These are phyloP conservation scores for Thermochaetoides thermophila DNA, from an alignment of 495 filamentous ascomycete species.

Conservation along the genomic window DNA sequence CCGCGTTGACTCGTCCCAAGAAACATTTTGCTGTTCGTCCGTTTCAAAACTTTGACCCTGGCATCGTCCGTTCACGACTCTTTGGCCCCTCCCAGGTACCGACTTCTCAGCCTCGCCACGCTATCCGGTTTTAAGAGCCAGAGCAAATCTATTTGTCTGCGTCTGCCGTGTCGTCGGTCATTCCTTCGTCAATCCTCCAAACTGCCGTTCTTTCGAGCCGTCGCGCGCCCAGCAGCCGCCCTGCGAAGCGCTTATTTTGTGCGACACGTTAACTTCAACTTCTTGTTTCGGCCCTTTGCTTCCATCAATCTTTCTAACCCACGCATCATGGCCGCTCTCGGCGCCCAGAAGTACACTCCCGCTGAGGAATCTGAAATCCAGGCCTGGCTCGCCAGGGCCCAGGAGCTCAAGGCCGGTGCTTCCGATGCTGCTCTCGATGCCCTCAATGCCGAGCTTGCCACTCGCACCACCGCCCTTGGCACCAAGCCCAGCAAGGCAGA, in stretches of 20 bases:
- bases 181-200: slow-evolving; percentile 19
- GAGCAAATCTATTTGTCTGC: too few species aligned
- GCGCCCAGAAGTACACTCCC: slow-evolving; percentile 50
- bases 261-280: slow-evolving; percentile 10
- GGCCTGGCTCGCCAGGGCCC: slow-evolving; percentile 68
- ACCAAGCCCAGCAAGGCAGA: slow-evolving; percentile 86
- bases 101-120: too few species aligned
- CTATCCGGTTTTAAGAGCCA: too few species aligned
- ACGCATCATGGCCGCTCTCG: slow-evolving; percentile 46
- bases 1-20: too few species aligned
- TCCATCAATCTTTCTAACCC: slow-evolving; percentile 10
- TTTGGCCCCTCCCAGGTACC: too few species aligned
- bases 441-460: slow-evolving; percentile 75
- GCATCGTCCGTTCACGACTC: not conserved
- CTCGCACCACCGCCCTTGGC: slow-evolving; percentile 78
- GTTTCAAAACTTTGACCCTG: too few species aligned
- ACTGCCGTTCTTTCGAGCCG: slow-evolving; percentile 31
- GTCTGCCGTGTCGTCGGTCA: not conserved
- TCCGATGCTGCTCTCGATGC: slow-evolving; percentile 55
- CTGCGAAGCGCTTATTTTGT: slow-evolving; percentile 24
- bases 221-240: slow-evolving; percentile 23
- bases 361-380: slow-evolving; percentile 72
- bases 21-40: too few species aligned
- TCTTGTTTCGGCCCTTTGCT: slow-evolving; percentile 6
- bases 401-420: slow-evolving; percentile 43